Evolutionary conservation across 768 basidiomycete species (phyloP), one percentile per base, ranked within the genome.

Genomic region (Panaeolus cyanescens): DNA sequence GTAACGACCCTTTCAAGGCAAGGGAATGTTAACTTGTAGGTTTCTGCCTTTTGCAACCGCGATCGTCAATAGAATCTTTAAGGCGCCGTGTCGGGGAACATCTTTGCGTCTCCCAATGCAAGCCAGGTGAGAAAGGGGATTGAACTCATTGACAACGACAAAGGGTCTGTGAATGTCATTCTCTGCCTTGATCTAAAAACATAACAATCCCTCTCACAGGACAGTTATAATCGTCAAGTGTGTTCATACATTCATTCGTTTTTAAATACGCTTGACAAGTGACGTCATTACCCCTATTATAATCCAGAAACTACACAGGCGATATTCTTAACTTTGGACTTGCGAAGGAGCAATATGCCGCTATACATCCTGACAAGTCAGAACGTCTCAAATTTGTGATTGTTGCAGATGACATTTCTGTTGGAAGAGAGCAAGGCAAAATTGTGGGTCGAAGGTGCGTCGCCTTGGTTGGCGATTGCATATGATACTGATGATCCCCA

Each of bases 301-400:
- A 15, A 55, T 34, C 10, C 17, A 93, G 90, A 72, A 94, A 94
- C 67, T 94, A 94, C 70, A 95, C 93, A 0, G 95, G 95, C 17
- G 95, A 96, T 66, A 83, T 95, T 34, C 85, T 96, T 53, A 93
- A 95, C 69, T 96, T 96, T 68, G 95, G 95, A 22, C 83, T 96
- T 9, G 94, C 94, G 3, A 90, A 87, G 65, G 93, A 96, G 68
- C 90, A 92, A 65, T 89, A 90, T 62, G 87, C 91, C 3, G 87
- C 92, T 4, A 73, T 79, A 54, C 82, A 90, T 59, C 88, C 92
- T 0, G 82, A 86, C 22, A 86, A 87, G 67, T 83, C 89, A 1
- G 83, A 89, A 56, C 76, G 77, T 28, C 83, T 93, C 70, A 87
- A 83, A 67, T 91, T 95, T 58, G 79, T 96, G 31, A 83, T 95